Conservation (phyloP, 169 alveolate genomes). For the Perkinsus olseni region DNA sequence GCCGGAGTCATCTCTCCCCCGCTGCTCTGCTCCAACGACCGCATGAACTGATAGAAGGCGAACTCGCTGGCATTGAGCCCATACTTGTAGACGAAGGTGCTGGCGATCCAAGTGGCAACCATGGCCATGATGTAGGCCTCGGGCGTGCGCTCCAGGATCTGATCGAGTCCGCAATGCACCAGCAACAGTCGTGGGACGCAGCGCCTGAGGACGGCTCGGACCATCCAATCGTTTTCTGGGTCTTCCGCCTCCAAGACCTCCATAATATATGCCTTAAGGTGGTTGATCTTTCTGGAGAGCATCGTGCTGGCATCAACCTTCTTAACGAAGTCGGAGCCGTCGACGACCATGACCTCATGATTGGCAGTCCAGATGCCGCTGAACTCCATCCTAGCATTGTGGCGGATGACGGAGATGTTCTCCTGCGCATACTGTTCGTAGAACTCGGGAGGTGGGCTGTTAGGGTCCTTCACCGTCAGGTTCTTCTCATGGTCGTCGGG, state of each 20-base stretch:
- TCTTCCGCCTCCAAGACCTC: conserved; percentile 44
- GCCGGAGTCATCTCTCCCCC: no score
- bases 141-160: conserved; percentile 45
- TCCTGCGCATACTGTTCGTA: conserved; percentile 5
- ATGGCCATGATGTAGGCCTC: conserved; percentile 47
- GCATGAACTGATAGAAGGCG: conserved; percentile 51
- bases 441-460: background rate
- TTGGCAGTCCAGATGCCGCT: no score
- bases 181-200: conserved; percentile 47
- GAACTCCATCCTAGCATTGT: no score
- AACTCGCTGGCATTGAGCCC: conserved; percentile 53
- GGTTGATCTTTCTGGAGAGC: conserved; percentile 52
- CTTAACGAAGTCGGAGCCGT: conserved; percentile 42
- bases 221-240: conserved; percentile 40
- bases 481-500: background rate
- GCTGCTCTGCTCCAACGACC: no score
- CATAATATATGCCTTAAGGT: conserved; percentile 41
- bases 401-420: background rate
- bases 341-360: no score
- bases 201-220: no score
- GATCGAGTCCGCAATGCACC: conserved; percentile 39
- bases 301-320: conserved; percentile 51
- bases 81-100: conserved; percentile 49
- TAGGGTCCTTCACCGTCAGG: background rate
- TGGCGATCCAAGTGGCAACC: conserved; percentile 50